Conservation (phyloP, 768 basidiomycete genomes). For the Tephrocybe rancida region DNA sequence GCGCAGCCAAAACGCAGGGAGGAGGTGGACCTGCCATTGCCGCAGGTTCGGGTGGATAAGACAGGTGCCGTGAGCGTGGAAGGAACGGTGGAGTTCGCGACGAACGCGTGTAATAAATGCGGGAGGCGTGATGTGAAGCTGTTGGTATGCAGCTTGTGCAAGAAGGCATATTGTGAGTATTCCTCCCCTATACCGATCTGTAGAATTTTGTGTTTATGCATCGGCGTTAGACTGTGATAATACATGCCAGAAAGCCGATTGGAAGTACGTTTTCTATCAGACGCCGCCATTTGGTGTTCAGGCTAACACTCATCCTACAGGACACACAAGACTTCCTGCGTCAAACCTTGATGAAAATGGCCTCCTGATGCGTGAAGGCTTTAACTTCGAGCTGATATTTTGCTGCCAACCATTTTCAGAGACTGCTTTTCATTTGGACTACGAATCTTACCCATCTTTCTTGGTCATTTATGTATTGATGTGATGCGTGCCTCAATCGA, state of each 20-base stretch:
- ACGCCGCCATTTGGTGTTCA: background rate
- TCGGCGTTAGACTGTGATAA: constrained; percentile 1
- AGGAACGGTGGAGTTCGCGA: constrained; percentile 24
- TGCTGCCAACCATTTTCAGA: no score
- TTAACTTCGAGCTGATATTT: no score
- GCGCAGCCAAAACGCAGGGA: constrained; percentile 21
- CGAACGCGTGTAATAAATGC: constrained; percentile 30
- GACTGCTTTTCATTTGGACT: no score
- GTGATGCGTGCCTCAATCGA: no score
- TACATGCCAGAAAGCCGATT: constrained; percentile 8
- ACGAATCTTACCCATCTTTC: no score
- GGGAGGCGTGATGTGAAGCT: constrained; percentile 27
- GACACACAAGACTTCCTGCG: constrained; percentile 1
- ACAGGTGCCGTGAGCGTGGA: constrained; percentile 17
- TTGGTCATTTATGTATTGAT: no score
- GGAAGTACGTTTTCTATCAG: constrained; percentile 2
- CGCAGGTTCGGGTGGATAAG: constrained; percentile 20
- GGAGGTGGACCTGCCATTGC: constrained; percentile 18
- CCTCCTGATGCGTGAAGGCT: no score
- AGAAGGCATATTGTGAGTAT: constrained; percentile 27
- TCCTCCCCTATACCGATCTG: background rate
- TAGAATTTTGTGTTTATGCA: background rate
- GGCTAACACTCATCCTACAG: constrained; percentile 19
- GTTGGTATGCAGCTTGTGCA: constrained; percentile 27
- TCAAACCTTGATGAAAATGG: no score